Evolutionary conservation across 1,139 yeast species (phyloP).

Genomic region (Lodderomyces elongisporus): DNA sequence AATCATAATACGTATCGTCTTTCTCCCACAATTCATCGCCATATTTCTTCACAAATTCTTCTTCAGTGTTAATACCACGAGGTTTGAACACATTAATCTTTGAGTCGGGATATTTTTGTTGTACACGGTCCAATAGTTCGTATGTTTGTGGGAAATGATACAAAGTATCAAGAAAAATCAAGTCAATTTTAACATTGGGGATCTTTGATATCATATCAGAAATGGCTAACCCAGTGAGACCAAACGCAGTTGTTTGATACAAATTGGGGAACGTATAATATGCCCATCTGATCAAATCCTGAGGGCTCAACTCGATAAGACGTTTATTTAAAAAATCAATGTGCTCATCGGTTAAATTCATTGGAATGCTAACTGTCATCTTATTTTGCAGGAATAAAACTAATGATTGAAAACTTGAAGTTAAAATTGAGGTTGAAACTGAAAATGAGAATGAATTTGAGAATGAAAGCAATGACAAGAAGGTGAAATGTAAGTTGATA

Average conservation of each 20-base stretch:
- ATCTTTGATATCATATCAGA: constrained; percentile 75
- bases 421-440: too few species aligned
- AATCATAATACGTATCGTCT: constrained; percentile 80
- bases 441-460: too few species aligned
- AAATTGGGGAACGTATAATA: constrained; percentile 72
- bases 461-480: too few species aligned
- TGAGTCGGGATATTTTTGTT: constrained; percentile 47
- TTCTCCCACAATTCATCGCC: constrained; percentile 83
- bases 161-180: constrained; percentile 84
- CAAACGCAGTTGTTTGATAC: constrained; percentile 92
- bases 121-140: constrained; percentile 60
- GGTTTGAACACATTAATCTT: constrained; percentile 64
- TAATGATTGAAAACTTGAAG: too few species aligned
- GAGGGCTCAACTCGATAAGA: constrained; percentile 54
- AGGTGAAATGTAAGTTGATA: too few species aligned
- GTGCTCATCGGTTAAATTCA: constrained; percentile 36
- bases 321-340: constrained; percentile 59
- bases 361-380: too few species aligned
- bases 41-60: constrained; percentile 60
- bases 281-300: constrained; percentile 79
- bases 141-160: constrained; percentile 92
- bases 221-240: constrained; percentile 85
- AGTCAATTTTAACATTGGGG: constrained; percentile 42
- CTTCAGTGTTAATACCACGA: constrained; percentile 45
- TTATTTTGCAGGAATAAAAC: too few species aligned